Percentiles rank a stretch among this genome's conserved stretches.
These are phyloP conservation scores for Papiliotrema flavescens DNA, from an alignment of 1,284 basidiomycete genomes.

Conservation along the genomic window DNA sequence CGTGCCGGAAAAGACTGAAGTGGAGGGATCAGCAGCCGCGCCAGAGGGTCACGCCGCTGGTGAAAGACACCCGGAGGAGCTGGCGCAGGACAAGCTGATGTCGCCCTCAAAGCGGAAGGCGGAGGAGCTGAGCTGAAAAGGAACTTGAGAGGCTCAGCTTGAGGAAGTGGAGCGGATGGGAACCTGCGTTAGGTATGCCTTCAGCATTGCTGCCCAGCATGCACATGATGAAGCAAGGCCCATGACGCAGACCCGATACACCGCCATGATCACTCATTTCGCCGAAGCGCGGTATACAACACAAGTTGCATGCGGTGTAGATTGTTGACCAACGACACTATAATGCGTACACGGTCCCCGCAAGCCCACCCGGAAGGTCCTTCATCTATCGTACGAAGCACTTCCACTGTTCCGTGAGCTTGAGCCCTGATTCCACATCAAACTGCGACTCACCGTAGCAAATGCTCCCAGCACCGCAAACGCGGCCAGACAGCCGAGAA, in stretches of 20 bases:
- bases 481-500: conserved; percentile 68
- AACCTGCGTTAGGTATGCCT: no score
- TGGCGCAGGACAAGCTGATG: background rate
- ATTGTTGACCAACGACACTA: no score
- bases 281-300: no score
- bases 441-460: conserved; percentile 55
- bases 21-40: background rate
- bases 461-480: conserved; percentile 79
- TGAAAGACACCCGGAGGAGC: background rate
- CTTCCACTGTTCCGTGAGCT: conserved; percentile 15
- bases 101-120: conserved; percentile 7
- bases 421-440: background rate
- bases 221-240: no score
- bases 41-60: conserved; percentile 2
- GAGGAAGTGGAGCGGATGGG: no score
- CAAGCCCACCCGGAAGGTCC: background rate
- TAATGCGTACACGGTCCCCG: no score
- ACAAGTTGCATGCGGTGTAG: no score
- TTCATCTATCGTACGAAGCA: conserved; percentile 15
- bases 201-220: no score
- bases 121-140: background rate
- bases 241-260: no score
- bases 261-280: no score
- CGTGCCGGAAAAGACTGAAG: background rate
- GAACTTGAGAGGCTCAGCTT: no score